Evolutionary conservation across 2,329 filamentous ascomycete species (phyloP).

Genomic region (Fusarium beomiforme): DNA sequence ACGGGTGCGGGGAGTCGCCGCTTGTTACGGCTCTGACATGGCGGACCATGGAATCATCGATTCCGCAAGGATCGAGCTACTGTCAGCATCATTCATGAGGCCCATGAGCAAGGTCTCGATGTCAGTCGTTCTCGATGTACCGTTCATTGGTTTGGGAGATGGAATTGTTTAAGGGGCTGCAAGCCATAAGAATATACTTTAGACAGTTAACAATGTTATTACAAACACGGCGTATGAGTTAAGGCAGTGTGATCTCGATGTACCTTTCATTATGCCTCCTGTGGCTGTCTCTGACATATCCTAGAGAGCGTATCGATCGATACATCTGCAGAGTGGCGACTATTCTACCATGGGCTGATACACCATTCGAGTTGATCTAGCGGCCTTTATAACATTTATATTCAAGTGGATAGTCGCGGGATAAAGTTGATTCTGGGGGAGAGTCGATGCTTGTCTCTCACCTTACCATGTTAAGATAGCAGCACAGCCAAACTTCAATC

Average conservation of each 20-base stretch:
- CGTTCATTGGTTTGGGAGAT: too few relatives aligned
- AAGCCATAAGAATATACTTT: too few relatives aligned
- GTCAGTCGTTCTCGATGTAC: too few relatives aligned
- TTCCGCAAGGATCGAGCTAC: slow-evolving; percentile 60
- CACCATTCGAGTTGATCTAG: not conserved
- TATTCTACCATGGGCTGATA: not conserved
- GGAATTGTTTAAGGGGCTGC: too few relatives aligned
- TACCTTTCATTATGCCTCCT: not conserved
- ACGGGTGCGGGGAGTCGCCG: too few relatives aligned
- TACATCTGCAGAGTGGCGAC: not conserved
- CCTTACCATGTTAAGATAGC: too few relatives aligned
- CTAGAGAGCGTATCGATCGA: not conserved
- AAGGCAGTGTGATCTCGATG: too few relatives aligned
- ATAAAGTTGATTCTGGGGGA: too few relatives aligned
- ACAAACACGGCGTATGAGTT: too few relatives aligned
- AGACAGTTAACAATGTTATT: too few relatives aligned
- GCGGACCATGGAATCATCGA: slow-evolving; percentile 60
- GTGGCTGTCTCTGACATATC: not conserved
- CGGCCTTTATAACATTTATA: not conserved
- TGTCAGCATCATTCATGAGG: slow-evolving; percentile 50
- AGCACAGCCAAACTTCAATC: too few relatives aligned
- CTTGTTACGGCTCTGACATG: slow-evolving; percentile 61
- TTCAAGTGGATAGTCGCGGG: not conserved
- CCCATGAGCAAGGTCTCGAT: slow-evolving; percentile 50
- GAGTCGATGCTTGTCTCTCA: too few relatives aligned